Percentiles rank a stretch among this genome's conserved stretches.
Conservation (phyloP, 176 grass and related monocot species). For the Triticum dicoccoides region DNA sequence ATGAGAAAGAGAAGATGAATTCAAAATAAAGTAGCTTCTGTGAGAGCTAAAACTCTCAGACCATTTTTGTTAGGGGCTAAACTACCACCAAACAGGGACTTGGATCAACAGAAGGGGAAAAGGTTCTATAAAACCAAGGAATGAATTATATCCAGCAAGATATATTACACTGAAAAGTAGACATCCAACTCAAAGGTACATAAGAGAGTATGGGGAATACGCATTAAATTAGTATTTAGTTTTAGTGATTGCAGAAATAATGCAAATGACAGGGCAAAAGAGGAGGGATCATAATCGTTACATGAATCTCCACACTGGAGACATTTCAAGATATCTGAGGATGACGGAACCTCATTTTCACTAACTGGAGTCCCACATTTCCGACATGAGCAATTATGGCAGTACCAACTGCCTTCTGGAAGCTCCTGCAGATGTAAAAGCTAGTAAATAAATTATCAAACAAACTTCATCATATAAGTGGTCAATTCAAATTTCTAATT, state of each 20-base stretch:
- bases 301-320: constrained; percentile 68
- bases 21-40: not conserved
- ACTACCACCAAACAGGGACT: not conserved
- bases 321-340: constrained; percentile 54
- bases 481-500: not conserved
- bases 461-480: constrained; percentile 6
- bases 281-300: constrained; percentile 31
- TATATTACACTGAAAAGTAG: not conserved
- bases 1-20: not conserved
- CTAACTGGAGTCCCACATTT: constrained; percentile 53
- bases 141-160: not conserved
- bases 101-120: not conserved
- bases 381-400: constrained; percentile 72
- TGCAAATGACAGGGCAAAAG: not conserved
- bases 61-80: not conserved
- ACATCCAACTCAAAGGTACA: not conserved
- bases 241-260: not conserved
- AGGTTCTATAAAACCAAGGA: not conserved
- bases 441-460: constrained; percentile 9
- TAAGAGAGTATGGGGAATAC: not conserved
- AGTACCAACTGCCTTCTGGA: constrained; percentile 87
- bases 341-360: constrained; percentile 43
- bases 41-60: not conserved
- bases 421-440: constrained; percentile 53
- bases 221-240: not conserved